Evolutionary conservation across 1,284 basidiomycete species (phyloP).

Genomic region (Rhodotorula sp.): DNA sequence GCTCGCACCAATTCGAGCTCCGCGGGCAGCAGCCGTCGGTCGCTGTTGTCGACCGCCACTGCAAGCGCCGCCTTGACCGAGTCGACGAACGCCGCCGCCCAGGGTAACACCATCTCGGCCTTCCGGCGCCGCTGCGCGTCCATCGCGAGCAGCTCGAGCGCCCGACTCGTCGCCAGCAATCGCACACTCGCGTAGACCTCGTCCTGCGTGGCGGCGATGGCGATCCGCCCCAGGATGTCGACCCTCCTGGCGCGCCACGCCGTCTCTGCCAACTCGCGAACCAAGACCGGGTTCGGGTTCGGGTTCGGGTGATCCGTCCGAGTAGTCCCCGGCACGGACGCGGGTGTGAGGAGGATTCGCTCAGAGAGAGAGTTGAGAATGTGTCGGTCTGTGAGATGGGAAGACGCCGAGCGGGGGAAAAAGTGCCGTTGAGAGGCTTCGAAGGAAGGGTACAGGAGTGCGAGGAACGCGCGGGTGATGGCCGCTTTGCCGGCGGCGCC

Average conservation of each 20-base stretch:
- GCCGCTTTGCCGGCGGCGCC: neutral
- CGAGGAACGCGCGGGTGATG: constrained; percentile 7
- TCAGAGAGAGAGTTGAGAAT: constrained; percentile 4
- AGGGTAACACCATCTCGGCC: neutral
- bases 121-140: neutral
- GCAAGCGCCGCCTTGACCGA: neutral
- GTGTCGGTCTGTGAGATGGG: neutral
- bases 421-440: neutral
- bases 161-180: neutral
- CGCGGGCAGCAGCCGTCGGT: neutral
- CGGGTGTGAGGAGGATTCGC: neutral
- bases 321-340: too few species aligned
- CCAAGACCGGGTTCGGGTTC: neutral
- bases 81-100: neutral
- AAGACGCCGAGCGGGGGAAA: neutral
- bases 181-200: neutral
- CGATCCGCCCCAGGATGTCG: constrained; percentile 9
- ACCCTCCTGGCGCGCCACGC: constrained; percentile 9
- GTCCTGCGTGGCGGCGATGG: neutral
- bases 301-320: too few species aligned
- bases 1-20: neutral
- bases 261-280: neutral
- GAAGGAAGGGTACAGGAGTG: constrained; percentile 2
- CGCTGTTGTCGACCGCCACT: too few species aligned
- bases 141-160: constrained; percentile 3